Conservation (phyloP, 257 asterid genomes). For the Forsythia suspensa region DNA sequence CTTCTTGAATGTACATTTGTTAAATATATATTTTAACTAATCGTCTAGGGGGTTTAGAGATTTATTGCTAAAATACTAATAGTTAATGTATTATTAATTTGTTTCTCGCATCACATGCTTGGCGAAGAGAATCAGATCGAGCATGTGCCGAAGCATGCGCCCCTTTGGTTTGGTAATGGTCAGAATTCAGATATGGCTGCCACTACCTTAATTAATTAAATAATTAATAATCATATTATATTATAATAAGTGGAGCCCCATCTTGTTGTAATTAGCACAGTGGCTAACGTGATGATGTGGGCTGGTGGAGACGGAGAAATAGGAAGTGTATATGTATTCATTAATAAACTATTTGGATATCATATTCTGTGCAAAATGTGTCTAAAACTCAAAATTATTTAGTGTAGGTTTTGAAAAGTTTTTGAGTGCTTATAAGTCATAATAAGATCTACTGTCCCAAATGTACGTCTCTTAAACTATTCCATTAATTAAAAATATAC, state of each 20-base stretch:
- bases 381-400: no score
- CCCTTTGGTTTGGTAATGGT: not conserved
- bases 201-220: not conserved
- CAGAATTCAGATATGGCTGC: not conserved
- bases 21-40: no score
- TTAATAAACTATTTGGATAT: no score
- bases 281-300: not conserved
- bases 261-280: not conserved
- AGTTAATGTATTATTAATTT: not conserved
- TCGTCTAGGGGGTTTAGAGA: no score
- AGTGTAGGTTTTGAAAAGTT: no score
- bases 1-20: not conserved
- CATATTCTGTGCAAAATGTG: no score
- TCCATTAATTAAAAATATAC: no score
- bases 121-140: not conserved
- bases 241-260: not conserved
- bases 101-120: not conserved
- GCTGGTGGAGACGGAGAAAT: no score
- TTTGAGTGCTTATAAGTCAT: no score
- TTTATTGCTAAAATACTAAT: not conserved
- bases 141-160: not conserved
- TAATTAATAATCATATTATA: not conserved
- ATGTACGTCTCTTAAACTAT: no score
- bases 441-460: no score
- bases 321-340: no score